Conservation (phyloP, 176 grass and related monocot genomes). For the Zoysia pacifica region DNA sequence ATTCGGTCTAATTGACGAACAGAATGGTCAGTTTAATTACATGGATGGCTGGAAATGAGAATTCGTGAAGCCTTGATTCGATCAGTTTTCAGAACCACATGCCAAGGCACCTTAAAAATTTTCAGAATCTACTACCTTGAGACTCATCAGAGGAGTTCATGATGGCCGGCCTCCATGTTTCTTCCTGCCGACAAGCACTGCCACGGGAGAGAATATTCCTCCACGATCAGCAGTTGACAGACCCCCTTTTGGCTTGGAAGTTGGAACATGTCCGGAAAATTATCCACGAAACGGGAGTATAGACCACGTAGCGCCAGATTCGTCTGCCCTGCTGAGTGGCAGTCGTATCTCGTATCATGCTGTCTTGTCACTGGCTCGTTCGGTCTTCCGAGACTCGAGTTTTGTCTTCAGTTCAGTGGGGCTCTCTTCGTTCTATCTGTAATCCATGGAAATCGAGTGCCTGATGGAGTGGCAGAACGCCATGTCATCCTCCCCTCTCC, state of each 20-base stretch:
- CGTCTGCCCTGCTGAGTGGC: neutral
- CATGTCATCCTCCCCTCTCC: too few species aligned
- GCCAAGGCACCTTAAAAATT: neutral
- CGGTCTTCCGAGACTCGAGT: neutral
- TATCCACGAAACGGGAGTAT: neutral
- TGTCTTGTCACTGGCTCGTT: neutral
- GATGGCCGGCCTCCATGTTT: slow-evolving; percentile 10
- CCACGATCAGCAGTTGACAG: neutral
- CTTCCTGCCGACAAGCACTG: neutral
- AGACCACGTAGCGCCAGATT: neutral
- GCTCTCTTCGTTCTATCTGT: too few species aligned
- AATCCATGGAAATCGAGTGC: too few species aligned
- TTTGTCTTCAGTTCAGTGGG: too few species aligned
- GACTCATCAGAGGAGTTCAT: neutral
- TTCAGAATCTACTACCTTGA: neutral
- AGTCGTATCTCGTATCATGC: neutral
- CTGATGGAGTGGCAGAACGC: too few species aligned
- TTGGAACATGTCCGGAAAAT: neutral
- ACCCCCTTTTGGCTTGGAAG: neutral
- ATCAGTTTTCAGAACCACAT: neutral
- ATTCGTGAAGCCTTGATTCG: neutral
- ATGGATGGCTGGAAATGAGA: too few species aligned
- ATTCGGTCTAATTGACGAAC: neutral
- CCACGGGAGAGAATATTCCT: neutral
- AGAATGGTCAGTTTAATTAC: neutral